Percentiles rank a stretch among this genome's conserved stretches.
These are phyloP conservation scores for Ustilago sp. DNA, from an alignment of 1,284 basidiomycete genomes.

Conservation along the genomic window DNA sequence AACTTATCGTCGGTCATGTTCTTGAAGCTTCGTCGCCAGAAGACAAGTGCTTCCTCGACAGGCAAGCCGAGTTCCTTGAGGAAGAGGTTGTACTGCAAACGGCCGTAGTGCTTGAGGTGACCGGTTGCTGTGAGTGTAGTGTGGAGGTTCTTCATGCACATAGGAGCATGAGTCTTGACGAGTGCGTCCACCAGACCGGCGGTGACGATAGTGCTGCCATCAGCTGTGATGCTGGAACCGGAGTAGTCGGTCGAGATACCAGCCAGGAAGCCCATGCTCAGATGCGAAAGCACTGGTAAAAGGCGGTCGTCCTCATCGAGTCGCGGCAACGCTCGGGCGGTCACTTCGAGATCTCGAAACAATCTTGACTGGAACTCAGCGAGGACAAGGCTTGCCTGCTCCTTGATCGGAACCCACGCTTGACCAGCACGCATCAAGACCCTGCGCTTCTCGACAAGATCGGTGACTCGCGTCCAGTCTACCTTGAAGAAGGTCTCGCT, in stretches of 20 bases:
- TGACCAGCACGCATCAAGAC: constrained; percentile 85
- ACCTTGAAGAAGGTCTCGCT: constrained; percentile 79
- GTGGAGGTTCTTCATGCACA: constrained; percentile 95
- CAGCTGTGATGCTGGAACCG: constrained; percentile 69
- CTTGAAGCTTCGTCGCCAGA: constrained; percentile 90
- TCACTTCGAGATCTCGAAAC: constrained; percentile 86
- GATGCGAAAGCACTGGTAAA: constrained; percentile 88
- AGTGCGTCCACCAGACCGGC: constrained; percentile 95
- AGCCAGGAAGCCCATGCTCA: constrained; percentile 92
- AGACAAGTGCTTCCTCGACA: constrained; percentile 91
- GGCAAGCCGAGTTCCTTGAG: constrained; percentile 89
- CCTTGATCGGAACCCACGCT: constrained; percentile 87
- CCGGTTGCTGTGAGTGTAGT: constrained; percentile 80
- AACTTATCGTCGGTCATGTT: constrained; percentile 89
- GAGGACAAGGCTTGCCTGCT: constrained; percentile 88
- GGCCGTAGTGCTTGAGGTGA: constrained; percentile 92
- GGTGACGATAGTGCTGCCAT: constrained; percentile 77
- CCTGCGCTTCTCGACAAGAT: constrained; percentile 86
- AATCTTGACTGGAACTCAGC: constrained; percentile 85
- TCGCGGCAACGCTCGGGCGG: constrained; percentile 88
- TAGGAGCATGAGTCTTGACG: constrained; percentile 88
- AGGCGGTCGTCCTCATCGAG: constrained; percentile 95
- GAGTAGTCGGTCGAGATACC: constrained; percentile 87
- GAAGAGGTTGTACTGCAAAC: constrained; percentile 93
- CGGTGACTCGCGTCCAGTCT: constrained; percentile 90